Percentiles rank a stretch among this genome's conserved stretches.
These are phyloP conservation scores for Zygoascus tannicola DNA, from an alignment of 805 yeast species.

Conservation along the genomic window DNA sequence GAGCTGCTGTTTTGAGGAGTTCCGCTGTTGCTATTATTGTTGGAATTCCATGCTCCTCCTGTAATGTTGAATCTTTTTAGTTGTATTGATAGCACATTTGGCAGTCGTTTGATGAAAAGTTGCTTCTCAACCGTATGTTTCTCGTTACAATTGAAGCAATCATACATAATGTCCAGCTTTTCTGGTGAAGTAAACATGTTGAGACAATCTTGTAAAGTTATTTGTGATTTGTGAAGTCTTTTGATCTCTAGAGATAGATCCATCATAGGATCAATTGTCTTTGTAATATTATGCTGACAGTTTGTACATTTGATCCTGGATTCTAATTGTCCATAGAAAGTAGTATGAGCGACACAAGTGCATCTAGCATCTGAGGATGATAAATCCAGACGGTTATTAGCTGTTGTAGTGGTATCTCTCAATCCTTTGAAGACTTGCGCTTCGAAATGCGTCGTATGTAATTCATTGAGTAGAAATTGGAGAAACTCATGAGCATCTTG, in stretches of 20 bases:
- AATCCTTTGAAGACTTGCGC: slow-evolving; percentile 4
- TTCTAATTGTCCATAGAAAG: slow-evolving; percentile 76
- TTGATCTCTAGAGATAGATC: slow-evolving; percentile 76
- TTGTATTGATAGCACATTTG: slow-evolving; percentile 76
- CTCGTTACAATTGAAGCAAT: slow-evolving; percentile 57
- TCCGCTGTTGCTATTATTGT: background rate
- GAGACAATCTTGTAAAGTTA: slow-evolving; percentile 52
- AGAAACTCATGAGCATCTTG: slow-evolving; percentile 99
- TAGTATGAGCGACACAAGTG: slow-evolving; percentile 69
- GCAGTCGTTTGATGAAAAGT: slow-evolving; percentile 56
- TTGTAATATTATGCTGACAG: slow-evolving; percentile 50
- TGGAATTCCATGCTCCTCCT: slow-evolving; percentile 30
- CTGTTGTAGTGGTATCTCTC: background rate
- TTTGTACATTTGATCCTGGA: slow-evolving; percentile 67
- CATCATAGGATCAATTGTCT: slow-evolving; percentile 77
- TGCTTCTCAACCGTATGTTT: slow-evolving; percentile 63
- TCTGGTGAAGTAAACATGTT: slow-evolving; percentile 71
- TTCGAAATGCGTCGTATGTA: slow-evolving; percentile 39
- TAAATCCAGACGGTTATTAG: slow-evolving; percentile 5
- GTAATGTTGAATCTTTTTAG: slow-evolving; percentile 63
- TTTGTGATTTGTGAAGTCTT: slow-evolving; percentile 14
- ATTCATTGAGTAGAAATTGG: slow-evolving; percentile 80
- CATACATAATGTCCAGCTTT: slow-evolving; percentile 61
- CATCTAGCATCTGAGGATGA: slow-evolving; percentile 33
- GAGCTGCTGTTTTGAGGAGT: background rate